These are phyloP conservation scores for Straminergon stramineum DNA, from an alignment of 225 moss, liverwort and hornwort genomes.

Conservation along the genomic window DNA sequence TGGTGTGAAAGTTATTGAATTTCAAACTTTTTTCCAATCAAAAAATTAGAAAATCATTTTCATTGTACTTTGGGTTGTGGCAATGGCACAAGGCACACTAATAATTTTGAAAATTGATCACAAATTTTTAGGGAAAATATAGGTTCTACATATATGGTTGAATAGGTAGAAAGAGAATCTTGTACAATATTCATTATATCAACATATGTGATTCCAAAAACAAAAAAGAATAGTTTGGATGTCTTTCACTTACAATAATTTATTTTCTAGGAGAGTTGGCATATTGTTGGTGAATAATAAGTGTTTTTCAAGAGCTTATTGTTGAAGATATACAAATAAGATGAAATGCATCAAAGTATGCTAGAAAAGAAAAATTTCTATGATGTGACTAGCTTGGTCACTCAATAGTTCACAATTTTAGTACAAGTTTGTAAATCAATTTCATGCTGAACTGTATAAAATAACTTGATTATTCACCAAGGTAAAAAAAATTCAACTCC, in stretches of 20 bases:
- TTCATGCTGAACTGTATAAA: background rate
- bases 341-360: background rate
- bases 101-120: background rate
- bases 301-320: background rate
- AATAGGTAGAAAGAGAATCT: background rate
- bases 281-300: background rate
- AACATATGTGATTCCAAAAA: rapidly evolving
- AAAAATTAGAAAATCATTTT: too few relatives aligned
- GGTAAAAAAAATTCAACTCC: background rate
- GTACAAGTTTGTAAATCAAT: background rate
- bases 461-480: background rate
- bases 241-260: background rate
- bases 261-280: too few relatives aligned
- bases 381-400: rapidly evolving
- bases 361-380: background rate
- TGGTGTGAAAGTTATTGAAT: too few relatives aligned
- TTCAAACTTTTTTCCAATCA: too few relatives aligned
- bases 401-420: rapidly evolving
- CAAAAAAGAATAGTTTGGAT: background rate
- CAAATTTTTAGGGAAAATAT: background rate
- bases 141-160: background rate
- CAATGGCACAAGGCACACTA: too few relatives aligned
- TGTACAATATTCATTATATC: background rate
- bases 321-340: too few relatives aligned
- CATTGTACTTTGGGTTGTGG: too few relatives aligned